Percentiles rank a stretch among this genome's conserved stretches.
Evolutionary conservation across 2,329 filamentous ascomycete genomes (phyloP).

Genomic region (Aspergillus amoenus): DNA sequence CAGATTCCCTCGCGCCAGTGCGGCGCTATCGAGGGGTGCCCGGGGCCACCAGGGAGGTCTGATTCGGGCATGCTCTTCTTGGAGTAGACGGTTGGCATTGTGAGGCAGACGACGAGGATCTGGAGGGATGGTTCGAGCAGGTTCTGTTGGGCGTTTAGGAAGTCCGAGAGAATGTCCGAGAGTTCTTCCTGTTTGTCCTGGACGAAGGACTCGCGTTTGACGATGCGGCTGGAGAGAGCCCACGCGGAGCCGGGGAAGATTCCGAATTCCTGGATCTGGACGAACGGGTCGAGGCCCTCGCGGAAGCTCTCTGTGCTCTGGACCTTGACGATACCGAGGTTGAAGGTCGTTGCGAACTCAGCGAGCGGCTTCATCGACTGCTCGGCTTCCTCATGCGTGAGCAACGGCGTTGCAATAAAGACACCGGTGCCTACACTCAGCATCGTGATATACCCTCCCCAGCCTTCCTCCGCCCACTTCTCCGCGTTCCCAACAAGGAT

Average conservation of each 20-base stretch:
- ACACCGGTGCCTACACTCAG: background rate
- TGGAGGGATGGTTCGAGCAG: background rate
- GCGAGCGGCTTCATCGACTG: slow-evolving; percentile 12
- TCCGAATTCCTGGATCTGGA: background rate
- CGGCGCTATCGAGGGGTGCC: slow-evolving; percentile 17
- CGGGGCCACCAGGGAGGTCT: slow-evolving; percentile 10
- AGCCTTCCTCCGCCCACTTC: slow-evolving; percentile 20
- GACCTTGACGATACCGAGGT: background rate
- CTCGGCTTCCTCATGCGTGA: slow-evolving; percentile 11
- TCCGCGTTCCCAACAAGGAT: slow-evolving; percentile 16
- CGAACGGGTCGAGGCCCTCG: background rate
- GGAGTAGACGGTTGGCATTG: slow-evolving; percentile 10
- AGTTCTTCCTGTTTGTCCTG: slow-evolving; percentile 5
- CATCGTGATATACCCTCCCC: slow-evolving; percentile 17
- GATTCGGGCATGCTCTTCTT: slow-evolving; percentile 1
- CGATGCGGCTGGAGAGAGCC: slow-evolving; percentile 13
- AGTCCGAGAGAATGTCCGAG: background rate
- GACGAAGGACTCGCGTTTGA: slow-evolving; percentile 6
- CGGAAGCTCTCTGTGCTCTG: background rate
- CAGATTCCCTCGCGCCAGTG: slow-evolving; percentile 19
- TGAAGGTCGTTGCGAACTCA: slow-evolving; percentile 1
- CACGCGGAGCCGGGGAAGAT: background rate
- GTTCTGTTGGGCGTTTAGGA: background rate
- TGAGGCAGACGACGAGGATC: background rate
- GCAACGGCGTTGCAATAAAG: slow-evolving; percentile 15